phyloP scores from a whole-genome alignment of 257 asterid species.

The Penstemon newberryi region DNA sequence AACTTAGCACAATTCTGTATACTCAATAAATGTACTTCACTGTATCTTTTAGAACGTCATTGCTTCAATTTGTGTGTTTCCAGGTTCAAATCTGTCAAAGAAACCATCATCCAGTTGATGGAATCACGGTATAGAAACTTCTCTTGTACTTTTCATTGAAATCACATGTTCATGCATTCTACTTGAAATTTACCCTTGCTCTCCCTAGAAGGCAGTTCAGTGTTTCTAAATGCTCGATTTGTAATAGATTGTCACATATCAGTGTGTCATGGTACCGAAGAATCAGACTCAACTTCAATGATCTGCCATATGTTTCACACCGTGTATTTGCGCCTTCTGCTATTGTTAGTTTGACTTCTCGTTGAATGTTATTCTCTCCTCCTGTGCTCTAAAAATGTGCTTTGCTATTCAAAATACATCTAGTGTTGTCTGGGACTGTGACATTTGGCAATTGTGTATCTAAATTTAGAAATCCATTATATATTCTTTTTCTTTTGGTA shows the following conservation, averaged over 20 bases:
- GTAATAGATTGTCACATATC: not conserved
- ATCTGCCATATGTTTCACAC: slow-evolving; percentile 8
- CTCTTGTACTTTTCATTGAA: not conserved
- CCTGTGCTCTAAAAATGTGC: not conserved
- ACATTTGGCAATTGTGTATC: no score
- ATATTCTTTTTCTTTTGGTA: slow-evolving; percentile 5
- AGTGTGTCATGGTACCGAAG: slow-evolving; percentile 4
- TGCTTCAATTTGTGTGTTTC: slow-evolving; percentile 31
- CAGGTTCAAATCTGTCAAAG: slow-evolving; percentile 95
- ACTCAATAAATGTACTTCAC: slow-evolving; percentile 1
- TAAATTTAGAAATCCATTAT: no score
- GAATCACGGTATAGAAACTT: slow-evolving; percentile 53
- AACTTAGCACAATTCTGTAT: not conserved
- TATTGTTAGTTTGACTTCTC: not conserved
- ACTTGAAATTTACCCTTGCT: not conserved
- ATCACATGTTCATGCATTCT: not conserved
- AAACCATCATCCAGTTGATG: slow-evolving; percentile 92
- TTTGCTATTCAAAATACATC: not conserved
- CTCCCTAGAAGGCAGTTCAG: not conserved
- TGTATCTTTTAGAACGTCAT: slow-evolving; percentile 18
- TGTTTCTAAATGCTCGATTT: not conserved
- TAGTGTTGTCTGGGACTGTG: not conserved
- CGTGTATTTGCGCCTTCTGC: slow-evolving; percentile 15
- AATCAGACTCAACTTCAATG: not conserved
- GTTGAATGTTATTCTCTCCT: not conserved